Conservation (phyloP, 2,329 filamentous ascomycete species). For the Chalaropsis ovoidea region DNA sequence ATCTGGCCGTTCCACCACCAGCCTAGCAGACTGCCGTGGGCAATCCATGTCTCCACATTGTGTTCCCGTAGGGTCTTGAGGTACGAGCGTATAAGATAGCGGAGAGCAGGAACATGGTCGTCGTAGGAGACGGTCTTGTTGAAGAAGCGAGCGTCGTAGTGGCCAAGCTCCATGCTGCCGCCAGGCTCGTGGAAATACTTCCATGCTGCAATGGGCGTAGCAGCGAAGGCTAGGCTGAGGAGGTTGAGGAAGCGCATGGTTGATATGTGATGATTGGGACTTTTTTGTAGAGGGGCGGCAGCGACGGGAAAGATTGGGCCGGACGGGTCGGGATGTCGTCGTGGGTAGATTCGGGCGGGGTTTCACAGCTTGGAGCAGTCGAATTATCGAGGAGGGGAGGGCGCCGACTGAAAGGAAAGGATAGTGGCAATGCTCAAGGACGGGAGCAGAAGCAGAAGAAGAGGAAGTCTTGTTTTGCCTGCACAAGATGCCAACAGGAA, state of each 20-base stretch:
- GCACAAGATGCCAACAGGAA: neutral
- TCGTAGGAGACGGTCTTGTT: slow-evolving; percentile 52
- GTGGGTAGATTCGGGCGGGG: neutral
- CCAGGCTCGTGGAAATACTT: slow-evolving; percentile 62
- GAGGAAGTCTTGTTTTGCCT: neutral
- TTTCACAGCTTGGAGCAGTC: too few species aligned
- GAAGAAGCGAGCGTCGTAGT: slow-evolving; percentile 69
- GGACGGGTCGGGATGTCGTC: neutral
- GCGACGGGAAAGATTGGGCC: neutral
- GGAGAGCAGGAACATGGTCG: slow-evolving; percentile 54
- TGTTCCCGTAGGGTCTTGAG: slow-evolving; percentile 54
- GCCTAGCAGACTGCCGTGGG: slow-evolving; percentile 71
- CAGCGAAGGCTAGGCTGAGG: slow-evolving; percentile 21
- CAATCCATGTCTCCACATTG: slow-evolving; percentile 72
- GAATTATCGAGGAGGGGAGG: too few species aligned
- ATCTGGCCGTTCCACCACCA: slow-evolving; percentile 82
- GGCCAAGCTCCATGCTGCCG: slow-evolving; percentile 48
- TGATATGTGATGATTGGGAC: neutral
- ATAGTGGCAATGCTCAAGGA: too few species aligned
- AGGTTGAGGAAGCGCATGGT: slow-evolving; percentile 25
- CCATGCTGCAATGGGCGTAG: slow-evolving; percentile 22
- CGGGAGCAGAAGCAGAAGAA: too few species aligned
- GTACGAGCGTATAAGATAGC: slow-evolving; percentile 64
- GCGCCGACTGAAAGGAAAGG: too few species aligned
- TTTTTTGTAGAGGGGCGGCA: neutral